Evolutionary conservation across 1,139 yeast species (phyloP), one percentile per base, ranked within the genome.

Genomic region (Nakaseomyces glabratus): DNA sequence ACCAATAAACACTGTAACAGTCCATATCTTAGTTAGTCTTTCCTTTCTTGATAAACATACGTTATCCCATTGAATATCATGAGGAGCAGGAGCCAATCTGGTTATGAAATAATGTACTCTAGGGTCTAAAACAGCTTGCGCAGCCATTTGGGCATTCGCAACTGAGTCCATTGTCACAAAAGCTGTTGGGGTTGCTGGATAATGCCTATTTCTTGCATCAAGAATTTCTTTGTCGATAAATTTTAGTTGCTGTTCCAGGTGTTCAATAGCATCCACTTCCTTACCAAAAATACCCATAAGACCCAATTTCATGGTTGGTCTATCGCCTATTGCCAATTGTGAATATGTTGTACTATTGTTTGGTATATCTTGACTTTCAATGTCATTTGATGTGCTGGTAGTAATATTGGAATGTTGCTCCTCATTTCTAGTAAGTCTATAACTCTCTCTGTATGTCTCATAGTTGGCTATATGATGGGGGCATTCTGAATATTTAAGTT

Each of bases 111-210:
- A 77, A 51, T 79, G 76, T 7, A 78, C 86, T 40, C 84, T 65
- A 5, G 90, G 90, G 49, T 81, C 90, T 36, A 81, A 57, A 0
- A 81, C 82, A 0, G 90, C 81, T 51, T 81, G 93, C 0, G 90
- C 90, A 2, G 84, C 82, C 84, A 80, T 79, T 57, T 81, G 93
- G 0, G 90, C 90, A 31, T 82, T 74, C 0, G 90, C 90, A 1
- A 80, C 90, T 0, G 85, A 74, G 44, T 79, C 85, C 90, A 81
- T 79, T 1, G 90, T 81, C 5, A 81, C 71, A 49, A 81, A 81
- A 0, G 90, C 90, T 7, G 84, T 72, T 7, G 84, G 76, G 0
- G 82, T 68, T 19, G 86, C 77, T 0, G 86, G 73, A 46, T 75
- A 80, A 41, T 76, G 79, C 39, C 73, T 64, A 20, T 58, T 60